Conservation (phyloP, 306 rosid species). For the Geum urbanum region DNA sequence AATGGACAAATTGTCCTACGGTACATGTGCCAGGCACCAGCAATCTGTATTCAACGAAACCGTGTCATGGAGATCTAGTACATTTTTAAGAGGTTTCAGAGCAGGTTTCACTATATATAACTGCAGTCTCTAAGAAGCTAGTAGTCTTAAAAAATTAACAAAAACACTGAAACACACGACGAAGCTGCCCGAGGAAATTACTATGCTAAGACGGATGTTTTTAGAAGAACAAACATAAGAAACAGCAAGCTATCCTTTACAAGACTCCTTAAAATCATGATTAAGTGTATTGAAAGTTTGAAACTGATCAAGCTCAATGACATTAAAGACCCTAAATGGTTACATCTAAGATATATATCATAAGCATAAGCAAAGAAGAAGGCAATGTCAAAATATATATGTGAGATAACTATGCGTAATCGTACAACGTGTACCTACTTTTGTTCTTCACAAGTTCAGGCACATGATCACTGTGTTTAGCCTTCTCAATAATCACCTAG, state of each 20-base stretch:
- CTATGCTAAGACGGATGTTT: no score
- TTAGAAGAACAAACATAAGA: no score
- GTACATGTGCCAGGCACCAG: conserved; percentile 60
- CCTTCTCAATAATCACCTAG: conserved; percentile 71
- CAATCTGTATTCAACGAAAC: conserved; percentile 36
- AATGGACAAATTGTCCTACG: conserved; percentile 60
- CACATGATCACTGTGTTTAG: conserved; percentile 50
- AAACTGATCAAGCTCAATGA: neutral
- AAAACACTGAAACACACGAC: no score
- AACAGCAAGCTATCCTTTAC: neutral
- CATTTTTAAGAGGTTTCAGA: neutral
- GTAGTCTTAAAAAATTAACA: no score
- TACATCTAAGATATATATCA: neutral
- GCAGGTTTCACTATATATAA: neutral
- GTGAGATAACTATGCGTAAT: neutral
- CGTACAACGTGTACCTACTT: conserved; percentile 36
- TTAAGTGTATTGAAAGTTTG: neutral
- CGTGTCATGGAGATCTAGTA: neutral
- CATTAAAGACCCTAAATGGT: neutral
- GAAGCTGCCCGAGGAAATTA: no score
- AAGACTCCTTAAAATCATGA: neutral
- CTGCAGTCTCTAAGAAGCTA: no score
- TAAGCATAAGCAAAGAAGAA: neutral
- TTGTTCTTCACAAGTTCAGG: conserved; percentile 65
- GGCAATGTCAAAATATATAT: neutral